Conservation (phyloP, 2,329 filamentous ascomycete species). For the Scytalidium lignicola region DNA sequence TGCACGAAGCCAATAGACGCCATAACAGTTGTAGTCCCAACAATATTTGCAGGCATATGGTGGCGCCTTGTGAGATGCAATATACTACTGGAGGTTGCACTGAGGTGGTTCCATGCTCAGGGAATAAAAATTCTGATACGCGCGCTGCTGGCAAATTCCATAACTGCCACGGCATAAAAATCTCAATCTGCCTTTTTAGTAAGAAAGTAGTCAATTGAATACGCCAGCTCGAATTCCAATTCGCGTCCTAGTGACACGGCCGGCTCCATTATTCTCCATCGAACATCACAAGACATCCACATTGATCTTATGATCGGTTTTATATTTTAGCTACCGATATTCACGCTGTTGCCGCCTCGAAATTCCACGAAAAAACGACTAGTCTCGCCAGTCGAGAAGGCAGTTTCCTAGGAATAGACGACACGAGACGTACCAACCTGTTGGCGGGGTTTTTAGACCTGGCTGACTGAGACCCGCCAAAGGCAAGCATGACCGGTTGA, state of each 20-base stretch:
- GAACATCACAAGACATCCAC: background rate
- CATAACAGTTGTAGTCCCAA: background rate
- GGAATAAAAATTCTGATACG: background rate
- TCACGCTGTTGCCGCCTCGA: conserved; percentile 24
- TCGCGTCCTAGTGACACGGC: no score
- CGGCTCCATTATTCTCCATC: background rate
- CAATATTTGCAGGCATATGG: background rate
- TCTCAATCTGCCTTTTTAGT: no score
- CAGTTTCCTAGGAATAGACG: background rate
- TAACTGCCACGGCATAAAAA: no score
- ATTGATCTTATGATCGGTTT: background rate
- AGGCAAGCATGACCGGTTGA: background rate
- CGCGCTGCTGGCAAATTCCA: no score
- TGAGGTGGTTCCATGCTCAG: background rate
- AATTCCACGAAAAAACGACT: conserved; percentile 5
- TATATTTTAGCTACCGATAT: conserved; percentile 6
- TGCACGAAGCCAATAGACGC: background rate
- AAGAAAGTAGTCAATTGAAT: no score
- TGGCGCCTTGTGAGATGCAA: background rate
- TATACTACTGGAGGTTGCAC: background rate
- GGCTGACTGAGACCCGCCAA: background rate
- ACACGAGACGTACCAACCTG: background rate
- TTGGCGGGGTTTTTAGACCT: background rate
- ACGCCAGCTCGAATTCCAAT: no score
- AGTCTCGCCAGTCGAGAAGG: background rate